Conservation (phyloP, 495 filamentous ascomycete genomes). For the Hyaloscypha variabilis region DNA sequence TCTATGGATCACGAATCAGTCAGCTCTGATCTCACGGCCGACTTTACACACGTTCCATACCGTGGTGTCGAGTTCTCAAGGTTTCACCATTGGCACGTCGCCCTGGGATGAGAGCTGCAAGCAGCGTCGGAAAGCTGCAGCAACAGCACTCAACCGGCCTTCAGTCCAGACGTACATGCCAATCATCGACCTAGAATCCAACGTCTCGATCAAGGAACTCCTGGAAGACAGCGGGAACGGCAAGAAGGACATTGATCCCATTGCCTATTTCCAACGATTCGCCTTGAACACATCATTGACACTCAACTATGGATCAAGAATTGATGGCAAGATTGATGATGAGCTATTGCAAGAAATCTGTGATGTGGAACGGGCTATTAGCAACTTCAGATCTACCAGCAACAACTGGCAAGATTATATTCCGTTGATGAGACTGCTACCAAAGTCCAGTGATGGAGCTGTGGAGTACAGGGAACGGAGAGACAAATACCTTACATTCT, state of each 20-base stretch:
- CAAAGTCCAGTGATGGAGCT: slow-evolving; percentile 55
- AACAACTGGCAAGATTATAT: slow-evolving; percentile 77
- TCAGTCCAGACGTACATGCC: slow-evolving; percentile 72
- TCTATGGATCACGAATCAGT: slow-evolving; percentile 73
- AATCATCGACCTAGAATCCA: slow-evolving; percentile 69
- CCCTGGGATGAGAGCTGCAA: slow-evolving; percentile 79
- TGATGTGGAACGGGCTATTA: slow-evolving; percentile 63
- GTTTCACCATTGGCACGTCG: slow-evolving; percentile 73
- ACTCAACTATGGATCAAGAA: slow-evolving; percentile 67
- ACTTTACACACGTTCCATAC: slow-evolving; percentile 74
- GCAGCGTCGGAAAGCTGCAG: slow-evolving; percentile 68
- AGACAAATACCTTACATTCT: slow-evolving; percentile 59
- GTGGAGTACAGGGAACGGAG: slow-evolving; percentile 54
- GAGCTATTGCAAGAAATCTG: slow-evolving; percentile 63
- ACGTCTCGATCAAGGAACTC: slow-evolving; percentile 65
- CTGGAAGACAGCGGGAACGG: slow-evolving; percentile 58
- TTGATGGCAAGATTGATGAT: slow-evolving; percentile 58
- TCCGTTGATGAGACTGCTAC: slow-evolving; percentile 59
- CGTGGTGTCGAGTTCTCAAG: slow-evolving; percentile 69
- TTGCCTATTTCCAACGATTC: slow-evolving; percentile 67
- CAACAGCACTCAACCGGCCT: slow-evolving; percentile 68
- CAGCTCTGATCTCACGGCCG: slow-evolving; percentile 69
- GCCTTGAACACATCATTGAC: slow-evolving; percentile 68
- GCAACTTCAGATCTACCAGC: slow-evolving; percentile 65
- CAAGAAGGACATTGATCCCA: slow-evolving; percentile 63